Conservation (phyloP, 2,329 filamentous ascomycete genomes). For the Dactylonectria macrodidyma region DNA sequence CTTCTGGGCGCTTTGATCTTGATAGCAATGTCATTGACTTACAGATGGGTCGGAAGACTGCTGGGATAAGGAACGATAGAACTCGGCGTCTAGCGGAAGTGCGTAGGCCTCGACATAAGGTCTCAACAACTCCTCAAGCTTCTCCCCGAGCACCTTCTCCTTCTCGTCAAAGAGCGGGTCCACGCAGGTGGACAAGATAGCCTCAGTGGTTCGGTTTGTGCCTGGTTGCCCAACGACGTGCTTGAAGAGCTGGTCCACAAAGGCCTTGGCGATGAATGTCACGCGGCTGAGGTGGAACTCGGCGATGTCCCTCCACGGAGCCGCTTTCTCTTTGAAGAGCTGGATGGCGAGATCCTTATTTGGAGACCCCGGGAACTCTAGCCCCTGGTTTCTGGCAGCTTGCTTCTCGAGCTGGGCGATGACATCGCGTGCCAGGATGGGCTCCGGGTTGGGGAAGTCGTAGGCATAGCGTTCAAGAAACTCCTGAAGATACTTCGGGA, state of each 20-base stretch:
- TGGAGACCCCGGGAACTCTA: constrained; percentile 56
- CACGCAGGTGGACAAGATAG: constrained; percentile 43
- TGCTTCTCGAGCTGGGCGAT: constrained; percentile 48
- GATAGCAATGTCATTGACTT: neutral
- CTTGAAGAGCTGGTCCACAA: constrained; percentile 55
- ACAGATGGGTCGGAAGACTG: constrained; percentile 38
- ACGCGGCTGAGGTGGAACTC: constrained; percentile 53
- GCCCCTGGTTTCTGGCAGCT: constrained; percentile 56
- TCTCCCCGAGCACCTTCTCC: constrained; percentile 46
- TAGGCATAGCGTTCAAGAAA: constrained; percentile 53
- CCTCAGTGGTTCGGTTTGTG: constrained; percentile 32
- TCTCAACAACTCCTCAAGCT: constrained; percentile 57
- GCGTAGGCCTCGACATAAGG: constrained; percentile 54
- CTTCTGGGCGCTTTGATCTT: constrained; percentile 11
- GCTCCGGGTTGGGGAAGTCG: constrained; percentile 46
- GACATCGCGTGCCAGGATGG: constrained; percentile 37
- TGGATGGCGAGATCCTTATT: constrained; percentile 56
- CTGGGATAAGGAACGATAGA: constrained; percentile 40
- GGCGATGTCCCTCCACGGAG: constrained; percentile 58
- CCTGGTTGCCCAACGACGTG: constrained; percentile 48
- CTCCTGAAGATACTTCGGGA: constrained; percentile 47
- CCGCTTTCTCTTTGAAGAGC: constrained; percentile 57
- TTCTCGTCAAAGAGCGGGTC: constrained; percentile 54
- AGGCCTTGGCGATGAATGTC: constrained; percentile 49
- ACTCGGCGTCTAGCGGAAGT: constrained; percentile 50